Base-by-base conservation (phyloP, 2,329 filamentous ascomycete genomes). In the Teratosphaeria destructans region DNA sequence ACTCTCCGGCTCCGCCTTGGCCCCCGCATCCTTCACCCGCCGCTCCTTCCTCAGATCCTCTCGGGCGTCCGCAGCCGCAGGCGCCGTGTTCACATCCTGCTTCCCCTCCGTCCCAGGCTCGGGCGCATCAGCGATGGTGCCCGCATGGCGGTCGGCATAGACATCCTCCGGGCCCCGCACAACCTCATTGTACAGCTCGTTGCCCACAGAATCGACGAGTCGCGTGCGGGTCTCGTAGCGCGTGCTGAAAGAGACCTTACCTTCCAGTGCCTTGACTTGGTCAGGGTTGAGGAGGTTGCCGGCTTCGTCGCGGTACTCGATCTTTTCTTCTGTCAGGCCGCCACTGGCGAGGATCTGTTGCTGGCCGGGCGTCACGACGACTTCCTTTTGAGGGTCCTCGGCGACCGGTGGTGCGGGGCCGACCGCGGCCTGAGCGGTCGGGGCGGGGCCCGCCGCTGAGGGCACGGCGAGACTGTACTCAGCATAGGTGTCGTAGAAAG, bases 191-290 rank as follows among this genome's bases (percentile, higher is more conserved):
- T 74, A 72, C n/a, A 96, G 75, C 70, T 95, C 89, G 65, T 92
- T 90, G 61, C 92, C 94, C 52, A 85, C 74, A 57, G 83, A 83
- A 73, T 96, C 90, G 49, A 96, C 80, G 59, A 97, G 76, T 60
- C 90, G 86, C 8, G 91, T 96, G 64, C 89, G 84, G n/a, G 93
- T 96, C 79, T 97, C 93, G 72, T 96, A 96, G 66, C 87, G 88
- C 12, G 94, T 97, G 77, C 95, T 86, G 77, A 99, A 96, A 69
- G 90, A 90, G 61, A 97, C 92, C 75, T 96, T 95, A 69, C 93
- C 94, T 73, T 93, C 84, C 35, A 99, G 83, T 23, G 83, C 84
- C 69, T 88, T 84, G 61, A 99, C 91, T 72, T 96, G 84, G 70
- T 91, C 88, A 58, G 88, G 85, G 70, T 93, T 79, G 35, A 99